Evolutionary conservation across 768 basidiomycete species (phyloP).

Genomic region (Hygrocybe coccinea): DNA sequence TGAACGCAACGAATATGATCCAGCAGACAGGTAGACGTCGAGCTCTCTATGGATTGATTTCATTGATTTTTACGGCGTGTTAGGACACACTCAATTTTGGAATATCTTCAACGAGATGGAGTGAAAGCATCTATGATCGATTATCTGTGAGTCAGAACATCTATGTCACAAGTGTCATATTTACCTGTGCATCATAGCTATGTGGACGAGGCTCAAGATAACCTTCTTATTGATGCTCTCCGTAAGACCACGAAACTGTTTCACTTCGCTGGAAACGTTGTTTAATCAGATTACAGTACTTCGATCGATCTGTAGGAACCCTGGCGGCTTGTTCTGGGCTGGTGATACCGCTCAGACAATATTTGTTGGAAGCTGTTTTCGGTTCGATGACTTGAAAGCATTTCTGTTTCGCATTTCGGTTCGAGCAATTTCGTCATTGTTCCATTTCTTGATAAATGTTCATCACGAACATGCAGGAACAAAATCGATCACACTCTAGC

Average conservation of each 20-base stretch:
- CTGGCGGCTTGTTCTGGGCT: constrained; percentile 69
- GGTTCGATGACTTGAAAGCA: constrained; percentile 67
- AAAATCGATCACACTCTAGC: constrained; percentile 2
- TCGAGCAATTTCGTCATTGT: constrained; percentile 4
- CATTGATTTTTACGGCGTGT: neutral
- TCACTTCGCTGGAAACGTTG: neutral
- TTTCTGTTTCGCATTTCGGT: constrained; percentile 64
- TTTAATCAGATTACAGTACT: constrained; percentile 41
- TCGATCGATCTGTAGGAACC: constrained; percentile 56
- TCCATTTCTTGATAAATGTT: too few relatives aligned
- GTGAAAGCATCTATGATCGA: constrained; percentile 52
- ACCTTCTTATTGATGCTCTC: constrained; percentile 59
- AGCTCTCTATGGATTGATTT: neutral
- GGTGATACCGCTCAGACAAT: constrained; percentile 81
- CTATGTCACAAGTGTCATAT: neutral
- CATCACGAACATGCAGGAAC: neutral
- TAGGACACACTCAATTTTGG: constrained; percentile 51
- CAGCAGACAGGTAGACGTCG: constrained; percentile 57
- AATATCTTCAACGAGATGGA: constrained; percentile 25
- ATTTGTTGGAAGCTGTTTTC: constrained; percentile 64
- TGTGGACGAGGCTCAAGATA: constrained; percentile 72
- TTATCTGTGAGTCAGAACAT: constrained; percentile 41
- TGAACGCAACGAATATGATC: constrained; percentile 42
- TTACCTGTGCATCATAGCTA: constrained; percentile 39
- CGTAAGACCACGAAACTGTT: too few relatives aligned